Percentiles rank a stretch among this genome's conserved stretches.
Conservation (phyloP, 192 early-diverging fungal genomes). For the Podila epigama region DNA sequence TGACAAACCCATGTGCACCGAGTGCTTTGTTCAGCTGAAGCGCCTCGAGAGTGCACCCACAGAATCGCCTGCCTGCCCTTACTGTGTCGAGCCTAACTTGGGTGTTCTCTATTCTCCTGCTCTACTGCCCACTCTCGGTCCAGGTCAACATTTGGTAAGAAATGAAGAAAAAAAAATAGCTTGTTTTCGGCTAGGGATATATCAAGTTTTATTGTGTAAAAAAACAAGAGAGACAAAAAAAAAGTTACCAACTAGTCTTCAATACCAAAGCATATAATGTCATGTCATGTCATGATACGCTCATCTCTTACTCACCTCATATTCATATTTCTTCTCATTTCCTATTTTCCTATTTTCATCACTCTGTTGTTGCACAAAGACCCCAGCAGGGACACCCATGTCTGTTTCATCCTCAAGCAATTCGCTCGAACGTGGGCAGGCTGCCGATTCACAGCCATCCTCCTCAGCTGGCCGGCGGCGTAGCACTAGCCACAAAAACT, state of each 20-base stretch:
- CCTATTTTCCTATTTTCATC: neutral
- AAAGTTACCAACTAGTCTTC: too few species aligned
- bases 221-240: too few species aligned
- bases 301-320: too few species aligned
- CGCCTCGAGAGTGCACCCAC: conserved; percentile 74
- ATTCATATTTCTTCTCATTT: too few species aligned
- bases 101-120: conserved; percentile 79
- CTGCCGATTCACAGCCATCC: conserved; percentile 14
- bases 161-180: conserved; percentile 15
- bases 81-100: conserved; percentile 87
- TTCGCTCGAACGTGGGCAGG: conserved; percentile 14
- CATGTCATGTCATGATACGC: too few species aligned
- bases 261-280: too few species aligned
- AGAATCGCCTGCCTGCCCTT: conserved; percentile 82
- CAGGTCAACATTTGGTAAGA: conserved; percentile 11
- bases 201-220: too few species aligned
- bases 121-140: conserved; percentile 25
- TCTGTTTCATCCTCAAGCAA: conserved; percentile 27
- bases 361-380: neutral
- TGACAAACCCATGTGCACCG: conserved; percentile 95
- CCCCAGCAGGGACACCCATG: conserved; percentile 30
- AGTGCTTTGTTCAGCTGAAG: conserved; percentile 97
- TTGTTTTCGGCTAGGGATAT: too few species aligned
- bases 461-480: conserved; percentile 49
- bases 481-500: conserved; percentile 59